A percentile compares a stretch with the other conserved stretches of the same genome.
phyloP scores from a whole-genome alignment of 2,329 filamentous ascomycete species.

The Elsinoe ampelina region DNA sequence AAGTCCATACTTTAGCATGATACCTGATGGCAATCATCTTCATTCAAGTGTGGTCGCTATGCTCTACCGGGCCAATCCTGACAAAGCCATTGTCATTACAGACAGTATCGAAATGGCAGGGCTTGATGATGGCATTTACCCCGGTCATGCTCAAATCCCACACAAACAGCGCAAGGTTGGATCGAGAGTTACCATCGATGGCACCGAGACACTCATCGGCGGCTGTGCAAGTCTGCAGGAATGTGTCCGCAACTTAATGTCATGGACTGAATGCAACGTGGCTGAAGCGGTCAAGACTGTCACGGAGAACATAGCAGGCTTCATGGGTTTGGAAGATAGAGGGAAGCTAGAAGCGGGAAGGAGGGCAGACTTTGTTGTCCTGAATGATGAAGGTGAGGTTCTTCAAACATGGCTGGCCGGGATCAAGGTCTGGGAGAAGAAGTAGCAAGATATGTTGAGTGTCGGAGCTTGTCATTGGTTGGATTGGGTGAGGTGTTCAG shows the following conservation, averaged over 20 bases:
- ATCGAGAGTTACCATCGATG: conserved; percentile 41
- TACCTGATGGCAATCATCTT: conserved; percentile 46
- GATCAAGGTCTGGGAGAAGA: conserved; percentile 36
- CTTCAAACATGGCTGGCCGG: conserved; percentile 45
- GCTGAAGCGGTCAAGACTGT: conserved; percentile 41
- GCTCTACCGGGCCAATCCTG: conserved; percentile 39
- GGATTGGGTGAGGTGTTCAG: background rate
- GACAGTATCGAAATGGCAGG: conserved; percentile 48
- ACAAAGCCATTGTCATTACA: conserved; percentile 43
- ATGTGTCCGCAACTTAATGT: conserved; percentile 41
- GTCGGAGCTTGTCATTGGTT: background rate
- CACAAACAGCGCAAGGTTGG: conserved; percentile 41
- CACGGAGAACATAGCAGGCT: conserved; percentile 41
- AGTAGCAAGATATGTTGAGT: background rate
- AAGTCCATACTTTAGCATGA: conserved; percentile 43
- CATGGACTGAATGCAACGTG: conserved; percentile 38
- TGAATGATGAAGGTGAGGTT: conserved; percentile 38
- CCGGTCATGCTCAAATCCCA: conserved; percentile 44
- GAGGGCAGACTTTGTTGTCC: conserved; percentile 41
- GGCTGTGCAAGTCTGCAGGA: conserved; percentile 44
- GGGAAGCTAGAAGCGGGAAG: conserved; percentile 38
- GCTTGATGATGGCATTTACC: conserved; percentile 42
- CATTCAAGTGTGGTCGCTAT: conserved; percentile 42
- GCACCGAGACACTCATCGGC: conserved; percentile 46
- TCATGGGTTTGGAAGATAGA: conserved; percentile 41